phyloP scores from a whole-genome alignment of 306 rosid genomes.

The Bauhinia variegata region DNA sequence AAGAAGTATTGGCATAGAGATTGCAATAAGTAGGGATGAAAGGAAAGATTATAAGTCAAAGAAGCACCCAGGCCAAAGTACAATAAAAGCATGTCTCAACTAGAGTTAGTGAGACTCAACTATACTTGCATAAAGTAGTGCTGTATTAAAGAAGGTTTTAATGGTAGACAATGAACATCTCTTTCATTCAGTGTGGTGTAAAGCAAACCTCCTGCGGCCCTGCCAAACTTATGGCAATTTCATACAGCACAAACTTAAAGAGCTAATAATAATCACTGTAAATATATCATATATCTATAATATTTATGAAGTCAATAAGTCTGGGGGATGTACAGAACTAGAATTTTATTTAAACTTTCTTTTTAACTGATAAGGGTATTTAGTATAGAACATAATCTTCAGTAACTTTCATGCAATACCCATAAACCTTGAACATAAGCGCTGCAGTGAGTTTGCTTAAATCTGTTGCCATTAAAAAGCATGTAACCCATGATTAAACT shows the following conservation, averaged over 20 bases:
- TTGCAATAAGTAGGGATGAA: not conserved
- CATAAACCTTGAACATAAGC: not conserved
- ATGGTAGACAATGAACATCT: conserved; percentile 2
- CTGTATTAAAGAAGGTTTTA: not conserved
- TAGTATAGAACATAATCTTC: not conserved
- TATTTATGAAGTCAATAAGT: not conserved
- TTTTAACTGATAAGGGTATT: conserved; percentile 15
- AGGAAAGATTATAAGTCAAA: not conserved
- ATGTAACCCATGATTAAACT: no score
- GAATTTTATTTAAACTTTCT: conserved; percentile 2
- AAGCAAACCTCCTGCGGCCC: conserved; percentile 1
- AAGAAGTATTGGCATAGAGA: not conserved
- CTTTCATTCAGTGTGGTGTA: not conserved
- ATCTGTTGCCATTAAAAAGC: not conserved
- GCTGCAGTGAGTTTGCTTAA: not conserved
- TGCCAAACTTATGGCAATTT: not conserved
- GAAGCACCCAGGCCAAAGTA: not conserved
- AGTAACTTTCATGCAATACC: not conserved
- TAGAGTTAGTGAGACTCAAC: not conserved
- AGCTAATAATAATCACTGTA: not conserved
- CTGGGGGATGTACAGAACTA: not conserved
- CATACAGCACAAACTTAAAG: conserved; percentile 17
- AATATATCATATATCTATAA: not conserved
- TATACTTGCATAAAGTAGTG: not conserved
- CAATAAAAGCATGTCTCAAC: not conserved